These are phyloP conservation scores for Boletus reticulatus DNA, from an alignment of 768 basidiomycete species.

Conservation along the genomic window DNA sequence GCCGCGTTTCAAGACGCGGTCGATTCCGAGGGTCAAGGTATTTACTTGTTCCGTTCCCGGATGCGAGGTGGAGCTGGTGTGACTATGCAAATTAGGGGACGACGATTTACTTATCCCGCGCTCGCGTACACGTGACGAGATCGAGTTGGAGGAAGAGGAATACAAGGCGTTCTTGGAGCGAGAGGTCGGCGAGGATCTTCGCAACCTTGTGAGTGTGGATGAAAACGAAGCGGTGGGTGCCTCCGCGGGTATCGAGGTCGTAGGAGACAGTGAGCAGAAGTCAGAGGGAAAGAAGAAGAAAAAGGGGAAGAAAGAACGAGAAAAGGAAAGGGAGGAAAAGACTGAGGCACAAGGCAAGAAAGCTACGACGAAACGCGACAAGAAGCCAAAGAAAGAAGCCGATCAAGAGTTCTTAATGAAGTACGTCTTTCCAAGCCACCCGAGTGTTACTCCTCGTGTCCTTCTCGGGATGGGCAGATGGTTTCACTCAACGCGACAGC, in stretches of 20 bases:
- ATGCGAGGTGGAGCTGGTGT: background rate
- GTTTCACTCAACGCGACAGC: background rate
- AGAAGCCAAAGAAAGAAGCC: slow-evolving; percentile 51
- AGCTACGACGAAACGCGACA: slow-evolving; percentile 11
- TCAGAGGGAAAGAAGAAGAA: slow-evolving; percentile 36
- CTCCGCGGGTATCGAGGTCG: slow-evolving; percentile 24
- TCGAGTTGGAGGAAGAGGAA: slow-evolving; percentile 77
- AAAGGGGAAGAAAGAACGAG: slow-evolving; percentile 30
- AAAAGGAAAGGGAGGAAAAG: slow-evolving; percentile 31
- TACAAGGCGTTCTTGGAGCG: slow-evolving; percentile 80
- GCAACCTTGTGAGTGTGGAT: slow-evolving; percentile 60
- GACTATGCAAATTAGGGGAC: slow-evolving; percentile 34
- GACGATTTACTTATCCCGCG: slow-evolving; percentile 73
- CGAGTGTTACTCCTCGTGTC: background rate
- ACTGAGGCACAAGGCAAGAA: slow-evolving; percentile 21
- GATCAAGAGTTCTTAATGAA: slow-evolving; percentile 90
- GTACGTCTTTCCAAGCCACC: slow-evolving; percentile 44
- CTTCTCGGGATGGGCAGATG: background rate
- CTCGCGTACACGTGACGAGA: slow-evolving; percentile 76
- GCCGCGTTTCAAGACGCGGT: slow-evolving; percentile 68
- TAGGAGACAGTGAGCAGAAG: slow-evolving; percentile 26
- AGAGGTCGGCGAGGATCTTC: slow-evolving; percentile 76
- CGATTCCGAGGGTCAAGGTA: slow-evolving; percentile 13
- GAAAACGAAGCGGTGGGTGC: slow-evolving; percentile 8
- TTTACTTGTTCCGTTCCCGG: background rate